These are phyloP conservation scores for Chamaecrista fasciculata DNA, from an alignment of 306 rosid species.

Conservation along the genomic window DNA sequence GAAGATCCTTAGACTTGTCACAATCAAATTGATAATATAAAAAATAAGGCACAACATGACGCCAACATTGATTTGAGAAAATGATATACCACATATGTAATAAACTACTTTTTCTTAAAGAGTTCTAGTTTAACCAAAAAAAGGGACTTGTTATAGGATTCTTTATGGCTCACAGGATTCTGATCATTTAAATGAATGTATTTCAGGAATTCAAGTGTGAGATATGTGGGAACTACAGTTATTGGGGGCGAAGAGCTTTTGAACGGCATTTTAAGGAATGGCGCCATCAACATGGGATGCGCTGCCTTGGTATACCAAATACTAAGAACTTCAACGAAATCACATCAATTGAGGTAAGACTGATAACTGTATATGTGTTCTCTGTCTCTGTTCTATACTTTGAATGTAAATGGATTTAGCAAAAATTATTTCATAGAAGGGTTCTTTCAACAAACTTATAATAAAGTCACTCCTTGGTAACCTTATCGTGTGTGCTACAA, in stretches of 20 bases:
- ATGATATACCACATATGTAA: neutral
- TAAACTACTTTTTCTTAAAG: neutral
- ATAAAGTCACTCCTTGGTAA: neutral
- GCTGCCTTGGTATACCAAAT: slow-evolving; percentile 98
- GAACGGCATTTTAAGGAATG: slow-evolving; percentile 98
- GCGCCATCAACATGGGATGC: slow-evolving; percentile 99
- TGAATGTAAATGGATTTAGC: neutral
- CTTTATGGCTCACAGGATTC: slow-evolving; percentile 19
- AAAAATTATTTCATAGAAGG: neutral
- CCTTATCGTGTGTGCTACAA: slow-evolving; percentile 18
- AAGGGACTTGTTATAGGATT: slow-evolving; percentile 1
- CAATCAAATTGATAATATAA: neutral
- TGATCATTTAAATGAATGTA: slow-evolving; percentile 12
- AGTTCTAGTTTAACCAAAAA: neutral
- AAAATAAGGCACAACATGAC: neutral
- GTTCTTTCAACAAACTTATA: neutral
- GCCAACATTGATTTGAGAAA: neutral
- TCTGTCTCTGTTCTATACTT: neutral
- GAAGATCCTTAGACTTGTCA: neutral
- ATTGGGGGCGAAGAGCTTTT: slow-evolving; percentile 98
- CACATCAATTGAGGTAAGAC: slow-evolving; percentile 84
- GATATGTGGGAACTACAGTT: slow-evolving; percentile 98
- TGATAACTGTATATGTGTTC: neutral
- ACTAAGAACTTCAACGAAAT: slow-evolving; percentile 96
- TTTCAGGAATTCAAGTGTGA: slow-evolving; percentile 96